A percentile compares a stretch with the other conserved stretches of the same genome.
phyloP scores from a whole-genome alignment of 352 stramenopile species.

The Phytopythium kandeliae region DNA sequence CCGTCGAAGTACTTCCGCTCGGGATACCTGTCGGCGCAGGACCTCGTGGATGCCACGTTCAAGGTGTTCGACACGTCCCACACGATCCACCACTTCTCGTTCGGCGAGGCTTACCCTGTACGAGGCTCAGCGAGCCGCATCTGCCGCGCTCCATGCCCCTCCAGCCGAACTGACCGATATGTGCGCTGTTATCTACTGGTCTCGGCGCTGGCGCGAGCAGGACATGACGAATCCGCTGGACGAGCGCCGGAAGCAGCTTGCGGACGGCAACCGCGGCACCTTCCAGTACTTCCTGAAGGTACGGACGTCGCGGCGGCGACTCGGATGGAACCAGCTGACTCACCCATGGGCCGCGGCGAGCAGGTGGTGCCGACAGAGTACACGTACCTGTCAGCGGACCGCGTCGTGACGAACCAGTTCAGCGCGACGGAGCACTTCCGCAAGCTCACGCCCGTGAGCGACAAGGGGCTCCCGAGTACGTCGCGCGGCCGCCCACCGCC shows the following conservation, averaged over 20 bases:
- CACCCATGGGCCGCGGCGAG: background rate
- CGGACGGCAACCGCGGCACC: slow-evolving; percentile 42
- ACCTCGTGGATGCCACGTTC: slow-evolving; percentile 63
- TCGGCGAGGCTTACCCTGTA: slow-evolving; percentile 73
- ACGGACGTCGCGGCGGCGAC: background rate
- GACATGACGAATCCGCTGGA: slow-evolving; percentile 86
- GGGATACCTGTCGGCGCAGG: slow-evolving; percentile 60
- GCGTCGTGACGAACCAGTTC: slow-evolving; percentile 96
- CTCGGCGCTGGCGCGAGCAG: slow-evolving; percentile 13
- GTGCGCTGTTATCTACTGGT: background rate
- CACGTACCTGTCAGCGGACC: slow-evolving; percentile 79
- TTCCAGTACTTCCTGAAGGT: slow-evolving; percentile 88
- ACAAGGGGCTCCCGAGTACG: slow-evolving; percentile 80
- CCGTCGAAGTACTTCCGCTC: slow-evolving; percentile 80
- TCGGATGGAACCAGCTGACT: no score
- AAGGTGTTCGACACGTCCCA: slow-evolving; percentile 74
- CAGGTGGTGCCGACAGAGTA: slow-evolving; percentile 97
- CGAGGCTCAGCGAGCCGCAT: no score
- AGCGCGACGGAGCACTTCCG: slow-evolving; percentile 96
- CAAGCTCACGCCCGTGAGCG: slow-evolving; percentile 78
- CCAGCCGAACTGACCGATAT: background rate
- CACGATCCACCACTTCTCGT: slow-evolving; percentile 58
- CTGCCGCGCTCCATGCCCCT: no score
- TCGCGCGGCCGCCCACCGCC: slow-evolving; percentile 2
- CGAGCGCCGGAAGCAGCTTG: slow-evolving; percentile 50